Base-by-base conservation (phyloP, 164 flowering plant genomes). In the Aristolochia fimbriata region DNA sequence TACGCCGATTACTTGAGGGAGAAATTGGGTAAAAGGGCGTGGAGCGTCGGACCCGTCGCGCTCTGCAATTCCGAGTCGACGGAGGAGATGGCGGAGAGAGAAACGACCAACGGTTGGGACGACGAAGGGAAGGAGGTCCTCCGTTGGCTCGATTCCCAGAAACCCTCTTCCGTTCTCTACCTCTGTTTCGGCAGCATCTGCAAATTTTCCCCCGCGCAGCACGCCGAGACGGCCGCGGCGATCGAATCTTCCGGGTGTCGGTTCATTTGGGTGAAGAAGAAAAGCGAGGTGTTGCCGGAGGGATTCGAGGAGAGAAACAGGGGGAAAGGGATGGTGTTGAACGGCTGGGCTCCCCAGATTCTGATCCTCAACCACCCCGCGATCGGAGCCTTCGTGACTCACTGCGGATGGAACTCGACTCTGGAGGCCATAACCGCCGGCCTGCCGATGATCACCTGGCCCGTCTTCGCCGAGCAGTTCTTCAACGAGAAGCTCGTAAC, bases 331-430 rank as follows among this genome's bases (percentile, higher is more conserved):
- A 57, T 86, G 4, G 3, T 86, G 31, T 73, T 86, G 27, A 68
- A 51, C 23, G 89, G 87, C 7, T 86, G 93, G 89, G 85, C 87
- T 0, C 93, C 93, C 0, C 89, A 86, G 47, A 70, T 81, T 9
- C 61, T 81, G 15, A 82, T 86, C 1, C 67, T 86, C 37, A 71
- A 80, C 1, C 88, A 83, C 62, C 70, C 62, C 0, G 61, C 81
- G 0, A 33, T 71, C 3, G 79, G 77, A 46, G 79, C 66, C 4
- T 61, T 61, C 21, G 25, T 61, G 55, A 61, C 64, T 37, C 64
- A 61, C 30, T 61, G 64, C 20, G 64, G 64, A 12, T 78, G 81
- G 81, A 78, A 78, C 49, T 78, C 81, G 14, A 55, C 47, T 1
- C 50, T 78, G 23, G 79, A 76, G 61, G 72, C 62, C 3, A 15